Conservation (phyloP, 176 grass and related monocot genomes). For the Melocanna baccifera region DNA sequence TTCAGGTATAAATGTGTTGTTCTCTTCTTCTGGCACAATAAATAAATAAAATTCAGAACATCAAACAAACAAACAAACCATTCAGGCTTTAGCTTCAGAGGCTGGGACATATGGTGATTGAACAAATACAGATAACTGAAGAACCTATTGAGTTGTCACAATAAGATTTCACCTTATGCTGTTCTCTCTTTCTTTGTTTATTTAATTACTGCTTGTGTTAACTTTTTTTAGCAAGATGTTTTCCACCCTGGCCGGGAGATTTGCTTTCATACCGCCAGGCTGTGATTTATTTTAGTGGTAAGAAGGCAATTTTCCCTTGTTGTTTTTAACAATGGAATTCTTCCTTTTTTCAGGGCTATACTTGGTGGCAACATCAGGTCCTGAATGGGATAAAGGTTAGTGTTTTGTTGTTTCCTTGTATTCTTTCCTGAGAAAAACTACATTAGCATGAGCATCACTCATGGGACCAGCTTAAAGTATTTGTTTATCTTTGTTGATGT, state of each 20-base stretch:
- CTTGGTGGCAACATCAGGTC: constrained; percentile 89
- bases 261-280: neutral
- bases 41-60: neutral
- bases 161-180: neutral
- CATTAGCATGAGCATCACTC: neutral
- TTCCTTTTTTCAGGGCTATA: constrained; percentile 64
- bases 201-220: neutral
- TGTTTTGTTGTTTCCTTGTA: constrained; percentile 26
- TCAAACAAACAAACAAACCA: neutral
- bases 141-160: neutral
- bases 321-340: constrained; percentile 44
- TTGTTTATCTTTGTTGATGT: neutral
- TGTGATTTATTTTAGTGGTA: too few species aligned
- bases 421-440: constrained; percentile 16
- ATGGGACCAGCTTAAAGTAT: neutral
- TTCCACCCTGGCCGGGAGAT: neutral
- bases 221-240: neutral
- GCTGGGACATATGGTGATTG: neutral
- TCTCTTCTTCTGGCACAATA: neutral
- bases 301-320: too few species aligned
- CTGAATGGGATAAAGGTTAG: constrained; percentile 75
- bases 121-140: neutral
- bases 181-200: neutral
- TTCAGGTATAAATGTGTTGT: constrained; percentile 51
- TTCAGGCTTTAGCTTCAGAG: neutral